Evolutionary conservation across 345 rosid species (phyloP).

Genomic region (Erodium maritimum): DNA sequence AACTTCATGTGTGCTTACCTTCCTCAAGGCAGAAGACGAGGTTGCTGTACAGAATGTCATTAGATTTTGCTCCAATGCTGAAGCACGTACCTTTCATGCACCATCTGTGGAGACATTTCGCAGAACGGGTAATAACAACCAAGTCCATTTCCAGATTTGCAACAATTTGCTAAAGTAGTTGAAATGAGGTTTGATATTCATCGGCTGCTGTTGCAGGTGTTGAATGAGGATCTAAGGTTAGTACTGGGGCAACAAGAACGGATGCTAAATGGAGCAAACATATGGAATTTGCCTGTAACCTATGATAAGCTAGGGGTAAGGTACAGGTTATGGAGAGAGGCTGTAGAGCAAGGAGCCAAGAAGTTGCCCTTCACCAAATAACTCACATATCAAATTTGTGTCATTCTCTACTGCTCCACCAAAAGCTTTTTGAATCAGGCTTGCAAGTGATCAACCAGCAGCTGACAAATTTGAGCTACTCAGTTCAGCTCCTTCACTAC

Average conservation of each 20-base stretch:
- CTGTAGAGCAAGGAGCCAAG: constrained; percentile 52
- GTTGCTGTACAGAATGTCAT: constrained; percentile 80
- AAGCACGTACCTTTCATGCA: constrained; percentile 81
- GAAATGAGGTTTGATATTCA: too few species aligned
- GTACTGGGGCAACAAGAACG: constrained; percentile 93
- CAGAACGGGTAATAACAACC: constrained; percentile 53
- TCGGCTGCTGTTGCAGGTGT: constrained; percentile 38
- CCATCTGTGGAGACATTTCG: constrained; percentile 81
- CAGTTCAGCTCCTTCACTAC: background rate
- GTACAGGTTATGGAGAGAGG: constrained; percentile 81
- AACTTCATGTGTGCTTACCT: constrained; percentile 92
- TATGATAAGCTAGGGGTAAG: constrained; percentile 96
- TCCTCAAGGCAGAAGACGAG: constrained; percentile 75
- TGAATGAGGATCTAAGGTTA: constrained; percentile 80
- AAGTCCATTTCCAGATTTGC: background rate
- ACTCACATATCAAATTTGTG: background rate
- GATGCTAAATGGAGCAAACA: constrained; percentile 74
- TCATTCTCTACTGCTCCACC: background rate
- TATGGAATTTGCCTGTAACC: constrained; percentile 82
- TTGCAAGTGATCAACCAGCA: background rate
- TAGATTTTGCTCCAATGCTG: constrained; percentile 83
- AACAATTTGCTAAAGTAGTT: background rate
- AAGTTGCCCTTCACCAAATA: constrained; percentile 47
- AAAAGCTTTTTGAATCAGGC: too few species aligned
- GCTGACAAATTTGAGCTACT: background rate